Conservation (phyloP, 139 green algal genomes). For the Pleodorina starrii region DNA sequence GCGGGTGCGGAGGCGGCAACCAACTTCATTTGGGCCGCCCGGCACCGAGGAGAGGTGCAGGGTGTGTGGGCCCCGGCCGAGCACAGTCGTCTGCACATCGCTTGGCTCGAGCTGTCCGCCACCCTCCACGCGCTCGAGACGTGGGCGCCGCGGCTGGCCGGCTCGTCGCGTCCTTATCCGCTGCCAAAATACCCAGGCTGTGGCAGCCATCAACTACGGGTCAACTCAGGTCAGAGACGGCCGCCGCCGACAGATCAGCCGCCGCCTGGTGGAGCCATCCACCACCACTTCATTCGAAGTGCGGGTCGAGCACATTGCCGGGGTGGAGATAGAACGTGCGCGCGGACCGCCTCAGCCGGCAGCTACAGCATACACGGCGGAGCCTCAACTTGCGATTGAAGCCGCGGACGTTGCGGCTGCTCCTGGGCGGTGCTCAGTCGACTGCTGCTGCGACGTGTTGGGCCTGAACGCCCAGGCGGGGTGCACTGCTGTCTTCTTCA, state of each 20-base stretch:
- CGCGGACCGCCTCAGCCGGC: background rate
- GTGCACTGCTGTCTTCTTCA: background rate
- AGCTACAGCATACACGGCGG: background rate
- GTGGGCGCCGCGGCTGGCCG: background rate
- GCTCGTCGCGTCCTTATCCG: background rate
- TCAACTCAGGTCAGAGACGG: background rate
- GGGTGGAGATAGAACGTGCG: conserved; percentile 9
- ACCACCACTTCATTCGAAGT: background rate
- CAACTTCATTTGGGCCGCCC: background rate
- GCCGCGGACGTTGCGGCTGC: too few relatives aligned
- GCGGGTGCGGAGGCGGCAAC: too few relatives aligned
- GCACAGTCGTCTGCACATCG: conserved; percentile 19
- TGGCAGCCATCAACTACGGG: background rate
- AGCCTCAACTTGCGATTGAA: background rate
- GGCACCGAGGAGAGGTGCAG: background rate
- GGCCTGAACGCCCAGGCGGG: conserved; percentile 17
- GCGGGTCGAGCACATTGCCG: background rate
- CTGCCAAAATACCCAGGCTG: too few relatives aligned
- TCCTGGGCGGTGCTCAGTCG: background rate
- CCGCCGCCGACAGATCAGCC: background rate
- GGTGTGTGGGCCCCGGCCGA: background rate
- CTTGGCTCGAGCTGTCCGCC: conserved; percentile 4
- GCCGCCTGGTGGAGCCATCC: background rate
- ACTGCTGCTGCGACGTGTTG: conserved; percentile 6
- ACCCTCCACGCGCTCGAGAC: background rate